Percentiles rank a stretch among this genome's conserved stretches.
Evolutionary conservation across 73 alveolate species (phyloP).

Genomic region (Symbiodinium pilosum): DNA sequence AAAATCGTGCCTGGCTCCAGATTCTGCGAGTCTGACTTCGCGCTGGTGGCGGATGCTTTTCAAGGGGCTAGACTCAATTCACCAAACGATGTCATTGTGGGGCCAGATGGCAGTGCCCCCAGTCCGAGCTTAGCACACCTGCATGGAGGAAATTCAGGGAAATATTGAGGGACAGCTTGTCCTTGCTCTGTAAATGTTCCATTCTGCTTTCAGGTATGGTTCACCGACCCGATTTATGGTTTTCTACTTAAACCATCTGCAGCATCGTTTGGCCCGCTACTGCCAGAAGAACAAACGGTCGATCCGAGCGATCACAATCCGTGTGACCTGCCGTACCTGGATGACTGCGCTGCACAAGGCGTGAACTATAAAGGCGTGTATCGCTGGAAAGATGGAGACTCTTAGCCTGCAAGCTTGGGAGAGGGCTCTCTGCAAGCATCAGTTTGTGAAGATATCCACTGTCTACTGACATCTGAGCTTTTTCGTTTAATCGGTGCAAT

Average conservation of each 20-base stretch:
- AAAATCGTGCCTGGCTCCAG: not conserved
- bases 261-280: not conserved
- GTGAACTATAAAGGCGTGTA: not conserved
- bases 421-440: not conserved
- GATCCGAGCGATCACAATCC: not conserved
- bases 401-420: not conserved
- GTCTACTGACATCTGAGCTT: not conserved
- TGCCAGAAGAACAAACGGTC: not conserved
- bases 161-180: not conserved
- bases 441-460: too few relatives aligned
- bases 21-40: not conserved
- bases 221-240: constrained; percentile 16
- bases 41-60: not conserved
- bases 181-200: not conserved
- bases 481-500: not conserved
- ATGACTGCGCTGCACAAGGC: not conserved
- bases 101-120: constrained; percentile 17
- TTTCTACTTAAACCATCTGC: not conserved
- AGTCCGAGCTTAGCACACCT: too few relatives aligned
- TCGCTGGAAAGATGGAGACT: constrained; percentile 6
- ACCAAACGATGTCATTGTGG: not conserved
- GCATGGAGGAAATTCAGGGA: not conserved
- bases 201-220: not conserved
- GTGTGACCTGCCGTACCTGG: constrained; percentile 22
- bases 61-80: not conserved